phyloP scores from a whole-genome alignment of 257 asterid species.

The Ligustrum vulgare region DNA sequence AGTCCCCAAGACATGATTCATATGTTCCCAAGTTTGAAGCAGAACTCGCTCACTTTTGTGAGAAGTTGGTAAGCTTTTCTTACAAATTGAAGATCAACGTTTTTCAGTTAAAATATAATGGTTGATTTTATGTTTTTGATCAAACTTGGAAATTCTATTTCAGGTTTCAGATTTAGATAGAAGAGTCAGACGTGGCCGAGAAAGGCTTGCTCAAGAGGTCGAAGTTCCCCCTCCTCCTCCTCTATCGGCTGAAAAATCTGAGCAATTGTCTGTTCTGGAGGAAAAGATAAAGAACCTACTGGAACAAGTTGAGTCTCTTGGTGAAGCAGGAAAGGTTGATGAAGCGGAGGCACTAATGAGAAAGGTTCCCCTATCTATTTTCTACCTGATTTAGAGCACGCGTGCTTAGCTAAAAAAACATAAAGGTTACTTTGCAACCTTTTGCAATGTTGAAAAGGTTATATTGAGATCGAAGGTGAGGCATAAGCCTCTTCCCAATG shows the following conservation, averaged over 20 bases:
- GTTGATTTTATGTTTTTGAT: neutral
- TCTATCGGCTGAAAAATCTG: constrained; percentile 87
- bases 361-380: constrained; percentile 53
- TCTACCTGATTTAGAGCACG: neutral
- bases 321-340: constrained; percentile 97
- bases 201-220: constrained; percentile 91
- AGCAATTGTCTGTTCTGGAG: constrained; percentile 80
- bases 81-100: constrained; percentile 4
- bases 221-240: constrained; percentile 93
- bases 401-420: neutral
- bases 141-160: constrained; percentile 9
- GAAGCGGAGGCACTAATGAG: constrained; percentile 99
- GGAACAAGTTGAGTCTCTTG: constrained; percentile 98
- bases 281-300: constrained; percentile 91
- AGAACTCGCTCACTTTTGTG: constrained; percentile 91
- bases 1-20: constrained; percentile 83
- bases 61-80: constrained; percentile 68
- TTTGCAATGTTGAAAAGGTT: neutral
- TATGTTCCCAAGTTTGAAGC: constrained; percentile 86
- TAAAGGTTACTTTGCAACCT: neutral
- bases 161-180: constrained; percentile 93
- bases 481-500: too few species aligned
- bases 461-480: too few species aligned
- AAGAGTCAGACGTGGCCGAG: constrained; percentile 68
- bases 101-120: constrained; percentile 6